Evolutionary conservation across 495 filamentous ascomycete species (phyloP), one percentile per base, ranked within the genome.

Genomic region (Corynascus novoguineensis): DNA sequence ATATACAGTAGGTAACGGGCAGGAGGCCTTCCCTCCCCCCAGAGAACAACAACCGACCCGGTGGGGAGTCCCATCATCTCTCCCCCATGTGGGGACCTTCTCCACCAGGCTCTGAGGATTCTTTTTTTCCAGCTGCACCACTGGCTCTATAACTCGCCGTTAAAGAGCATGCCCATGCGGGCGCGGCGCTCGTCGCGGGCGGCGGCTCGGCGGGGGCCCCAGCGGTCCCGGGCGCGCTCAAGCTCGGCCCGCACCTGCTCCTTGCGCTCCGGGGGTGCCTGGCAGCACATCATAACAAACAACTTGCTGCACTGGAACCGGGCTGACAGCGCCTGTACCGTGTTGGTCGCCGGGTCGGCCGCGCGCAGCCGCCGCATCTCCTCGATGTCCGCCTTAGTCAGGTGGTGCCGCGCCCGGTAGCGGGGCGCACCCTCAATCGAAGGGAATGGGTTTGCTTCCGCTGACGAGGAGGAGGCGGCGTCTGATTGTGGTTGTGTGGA

Each of bases 221-320:
- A 96, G 65, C 79, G 78, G 50, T 77, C 83, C 73, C 84, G 83
- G 24, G 84, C 75, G 15, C 75, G 79, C 63, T 86, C 84, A 55
- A 72, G 61, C 52, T 67, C 64, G 40, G 61, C 64, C 63, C 70
- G 55, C 53, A 73, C 64, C 60, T 70, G 69, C 17, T 67, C 57
- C 44, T 58, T 59, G 66, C 76, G 72, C 63, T 77, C 73, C 19
- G 49, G 47, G 49, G 67, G 57, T 5, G 71, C 60, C 41, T 69
- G 68, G 66, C 67, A 69, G 67, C 74, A 80, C 68, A 83, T 77
- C 50, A 77, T 78, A 55, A 96, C 81, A 64, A 96, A 95, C 44
- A 86, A 72, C 19, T 81, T 77, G 57, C 81, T 83, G 76, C 90
- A 95, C n/a, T 82, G 79, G 70, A 86, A 96, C 59, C 81, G 83